These are phyloP conservation scores for Glebionis coronaria DNA, from an alignment of 129 eudicot species.

Conservation along the genomic window DNA sequence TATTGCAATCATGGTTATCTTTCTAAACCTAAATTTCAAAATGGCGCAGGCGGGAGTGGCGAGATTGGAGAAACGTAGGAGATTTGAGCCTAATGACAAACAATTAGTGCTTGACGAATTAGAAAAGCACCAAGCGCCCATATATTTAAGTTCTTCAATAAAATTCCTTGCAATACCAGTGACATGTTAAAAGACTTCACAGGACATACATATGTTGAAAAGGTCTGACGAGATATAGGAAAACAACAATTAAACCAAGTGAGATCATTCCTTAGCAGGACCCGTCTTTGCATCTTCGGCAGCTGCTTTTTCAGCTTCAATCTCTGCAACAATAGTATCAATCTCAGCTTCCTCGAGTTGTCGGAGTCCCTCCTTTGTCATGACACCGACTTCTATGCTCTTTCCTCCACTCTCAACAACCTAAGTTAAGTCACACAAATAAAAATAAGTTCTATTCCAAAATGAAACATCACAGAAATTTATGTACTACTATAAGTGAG, in stretches of 20 bases:
- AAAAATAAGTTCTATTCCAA: not conserved
- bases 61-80: too few relatives aligned
- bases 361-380: constrained; percentile 87
- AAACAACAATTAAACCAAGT: constrained; percentile 5
- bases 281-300: constrained; percentile 98
- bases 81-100: too few relatives aligned
- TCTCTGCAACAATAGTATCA: constrained; percentile 88
- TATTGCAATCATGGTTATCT: not conserved
- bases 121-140: too few relatives aligned
- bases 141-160: too few relatives aligned
- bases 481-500: too few relatives aligned
- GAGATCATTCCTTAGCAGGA: constrained; percentile 71
- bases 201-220: constrained; percentile 6
- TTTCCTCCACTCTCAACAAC: constrained; percentile 99
- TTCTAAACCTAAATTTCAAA: not conserved
- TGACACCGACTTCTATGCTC: constrained; percentile 94
- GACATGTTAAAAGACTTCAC: constrained; percentile 10
- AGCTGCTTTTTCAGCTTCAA: constrained; percentile 96
- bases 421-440: constrained; percentile 26
- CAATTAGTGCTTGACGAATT: constrained; percentile 57
- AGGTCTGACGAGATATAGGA: constrained; percentile 3
- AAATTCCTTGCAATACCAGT: too few relatives aligned
- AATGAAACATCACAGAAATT: not conserved
- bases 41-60: not conserved
- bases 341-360: constrained; percentile 98